Base-by-base conservation (phyloP, 2,329 filamentous ascomycete species). In the Epicoccum sorghinum region DNA sequence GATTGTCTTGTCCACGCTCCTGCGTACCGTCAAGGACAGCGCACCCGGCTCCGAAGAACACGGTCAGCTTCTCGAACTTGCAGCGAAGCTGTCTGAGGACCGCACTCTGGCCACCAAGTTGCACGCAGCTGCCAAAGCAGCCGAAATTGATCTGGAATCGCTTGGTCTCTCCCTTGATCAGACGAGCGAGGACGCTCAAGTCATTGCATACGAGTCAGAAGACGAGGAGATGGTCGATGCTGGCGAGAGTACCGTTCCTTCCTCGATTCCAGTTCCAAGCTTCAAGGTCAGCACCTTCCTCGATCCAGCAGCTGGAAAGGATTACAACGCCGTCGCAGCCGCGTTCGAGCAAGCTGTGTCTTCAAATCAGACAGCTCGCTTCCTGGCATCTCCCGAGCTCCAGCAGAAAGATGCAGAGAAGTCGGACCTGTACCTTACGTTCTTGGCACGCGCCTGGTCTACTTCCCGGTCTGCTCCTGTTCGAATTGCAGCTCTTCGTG, bases 381-480 rank as follows among this genome's bases (percentile, higher is more conserved):
- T 89, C 58, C 81, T 87, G 47, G 72, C 80, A 7, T 73, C 81
- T 6, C 77, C 84, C 0, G 77, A 85, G 40, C 75, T 91, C 9
- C 78, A 81, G 46, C 81, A 80, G 30, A 73, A 81, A 24, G 71
- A 78, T 5, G 86, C 85, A 1, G 75, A 83, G 30, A 82, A 84
- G 42, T 81, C 85, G 32, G 83, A 86, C 35, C 84, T 89, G 22
- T 92, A 89, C 65, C 78, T 92, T 52, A 88, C 86, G 13, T 93
- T 96, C 72, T 87, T 93, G 61, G 81, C 88, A 52, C 83, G 87
- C 48, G 83, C 91, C 13, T 92, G 90, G 85, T 89, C 84, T 53
- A 87, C 89, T 0, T 80, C 86, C 1, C 88, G 88, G 67, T 88
- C 90, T 6, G 85, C 85, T 2, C 77, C 89, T 40, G 87, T 86